Base-by-base conservation (phyloP, 345 rosid species). In the Noccaea bulbosa region DNA sequence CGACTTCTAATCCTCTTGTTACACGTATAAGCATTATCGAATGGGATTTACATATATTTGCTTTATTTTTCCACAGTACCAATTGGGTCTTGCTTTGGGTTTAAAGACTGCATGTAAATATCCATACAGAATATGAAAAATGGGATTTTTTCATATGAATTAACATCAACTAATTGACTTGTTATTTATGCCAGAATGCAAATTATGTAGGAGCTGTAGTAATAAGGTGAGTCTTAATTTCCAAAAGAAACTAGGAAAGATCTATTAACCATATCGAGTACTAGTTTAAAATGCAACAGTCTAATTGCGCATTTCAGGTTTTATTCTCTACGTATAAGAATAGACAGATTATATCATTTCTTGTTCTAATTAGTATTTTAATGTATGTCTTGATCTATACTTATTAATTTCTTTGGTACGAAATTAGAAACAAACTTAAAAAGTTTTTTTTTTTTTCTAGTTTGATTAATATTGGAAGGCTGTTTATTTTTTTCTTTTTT, bases 21-120 rank as follows among this genome's bases (percentile, higher is more conserved):
- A 65, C 77, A 73, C 71, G 71, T 65, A 47, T 27, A 72, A 45
- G 6, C 55, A 64, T 56, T 56, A 46, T 56, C 15, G n/a, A 20
- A 20, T 20, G 22, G 22, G 22, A 20, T 20, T 20, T 20, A 20
- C 22, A 20, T 20, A 20, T 48, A 37, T 65, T 4, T 63, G 20
- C 12, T 47, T 47, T 24, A 7, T 27, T 24, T 65, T n/a, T 8
- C 6, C 7, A 40, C 50, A 4, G 8, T 24, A 14, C 24, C 16
- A 14, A 24, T 41, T 38, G 37, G 30, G 3, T 15, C 5, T 45
- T 46, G 35, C n/a, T 24, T 24, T 60, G 12, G 22, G 27, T 14
- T 35, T 35, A 34, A 34, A 63, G 56, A 48, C 8, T 11, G 40
- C 58, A 43, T 37, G 14, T 49, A 37, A 22, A 49, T 49, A 22